Base-by-base conservation (phyloP, 2,329 filamentous ascomycete genomes). In the Fonsecaea multimorphosa region DNA sequence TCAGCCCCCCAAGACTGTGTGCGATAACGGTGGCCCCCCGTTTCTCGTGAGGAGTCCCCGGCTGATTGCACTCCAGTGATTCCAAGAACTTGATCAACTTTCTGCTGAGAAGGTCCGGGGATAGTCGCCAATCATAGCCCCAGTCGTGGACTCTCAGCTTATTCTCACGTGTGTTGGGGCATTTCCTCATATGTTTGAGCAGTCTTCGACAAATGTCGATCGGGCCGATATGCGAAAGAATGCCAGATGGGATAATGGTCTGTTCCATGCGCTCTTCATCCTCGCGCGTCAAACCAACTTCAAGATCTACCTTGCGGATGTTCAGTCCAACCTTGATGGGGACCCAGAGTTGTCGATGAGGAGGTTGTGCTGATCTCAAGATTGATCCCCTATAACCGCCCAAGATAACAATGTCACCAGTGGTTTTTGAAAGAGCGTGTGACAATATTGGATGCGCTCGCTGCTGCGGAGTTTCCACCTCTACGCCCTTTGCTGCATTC, bases 121-220 rank as follows among this genome's bases (percentile, higher is more conserved):
- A 95, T 44, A 97, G 81, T 16, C 94, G 86, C 94, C 94, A 98
- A 78, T 98, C 94, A 73, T 97, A 98, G 19, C 93, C 93, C 74
- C 94, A 98, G 72, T 97, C 90, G 82, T 93, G 93, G 0, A 97
- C 85, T 54, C 92, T 85, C 5, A 97, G 80, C 68, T 85, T 89
- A 7, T 91, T 92, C 3, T 81, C 83, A 59, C 86, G 84, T 1
- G 86, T 87, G 73, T 96, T 96, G 12, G 92, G 87, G 70, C 87
- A 91, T 34, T 89, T 88, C 57, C 87, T 85, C 22, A 97, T 78
- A 62, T 90, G 88, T 74, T 91, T 93, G 77, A 97, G 88, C 1
- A 98, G 81, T 44, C 92, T 87, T 64, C 88, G 89, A 3, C 91
- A 92, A 64, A 97, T 93, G 76, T 98, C 94, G 46, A 98, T 90